Conservation (phyloP, 192 early-diverging fungal genomes). For the Linnemannia exigua region DNA sequence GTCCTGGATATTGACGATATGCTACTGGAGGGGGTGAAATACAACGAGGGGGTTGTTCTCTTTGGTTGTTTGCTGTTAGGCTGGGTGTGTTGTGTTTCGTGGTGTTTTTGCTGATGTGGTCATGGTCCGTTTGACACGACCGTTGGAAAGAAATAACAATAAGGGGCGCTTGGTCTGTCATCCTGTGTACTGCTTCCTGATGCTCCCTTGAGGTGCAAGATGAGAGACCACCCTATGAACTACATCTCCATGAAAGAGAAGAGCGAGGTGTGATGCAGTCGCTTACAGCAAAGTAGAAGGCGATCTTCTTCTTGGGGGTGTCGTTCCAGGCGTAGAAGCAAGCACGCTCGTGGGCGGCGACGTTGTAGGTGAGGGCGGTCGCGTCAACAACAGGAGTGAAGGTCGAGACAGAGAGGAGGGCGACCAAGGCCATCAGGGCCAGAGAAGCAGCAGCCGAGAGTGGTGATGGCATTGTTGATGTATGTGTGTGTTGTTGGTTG, state of each 20-base stretch:
- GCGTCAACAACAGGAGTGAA: conserved; percentile 50
- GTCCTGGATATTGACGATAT: too few species aligned
- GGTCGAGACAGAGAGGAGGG: conserved; percentile 42
- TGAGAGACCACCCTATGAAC: not conserved
- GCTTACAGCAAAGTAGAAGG: conserved; percentile 99
- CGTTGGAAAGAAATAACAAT: not conserved
- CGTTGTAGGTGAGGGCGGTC: conserved; percentile 83
- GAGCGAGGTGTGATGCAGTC: not conserved
- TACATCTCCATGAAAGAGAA: not conserved
- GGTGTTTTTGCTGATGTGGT: not conserved
- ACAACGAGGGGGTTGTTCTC: not conserved
- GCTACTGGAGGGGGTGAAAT: too few species aligned
- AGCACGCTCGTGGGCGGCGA: conserved; percentile 90
- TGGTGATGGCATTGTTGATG: conserved; percentile 28
- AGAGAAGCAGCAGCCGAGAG: conserved; percentile 32
- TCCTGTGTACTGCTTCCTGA: not conserved
- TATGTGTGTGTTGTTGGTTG: not conserved
- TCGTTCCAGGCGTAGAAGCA: conserved; percentile 93
- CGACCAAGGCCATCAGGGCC: conserved; percentile 41
- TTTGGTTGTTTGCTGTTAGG: not conserved
- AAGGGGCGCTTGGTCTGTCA: not conserved
- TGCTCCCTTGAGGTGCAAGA: not conserved
- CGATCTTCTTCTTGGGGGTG: conserved; percentile 89
- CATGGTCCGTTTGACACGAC: not conserved
- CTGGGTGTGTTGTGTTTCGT: not conserved